Conservation (phyloP, 1,284 basidiomycete species). For the Puccinia novopanici region DNA sequence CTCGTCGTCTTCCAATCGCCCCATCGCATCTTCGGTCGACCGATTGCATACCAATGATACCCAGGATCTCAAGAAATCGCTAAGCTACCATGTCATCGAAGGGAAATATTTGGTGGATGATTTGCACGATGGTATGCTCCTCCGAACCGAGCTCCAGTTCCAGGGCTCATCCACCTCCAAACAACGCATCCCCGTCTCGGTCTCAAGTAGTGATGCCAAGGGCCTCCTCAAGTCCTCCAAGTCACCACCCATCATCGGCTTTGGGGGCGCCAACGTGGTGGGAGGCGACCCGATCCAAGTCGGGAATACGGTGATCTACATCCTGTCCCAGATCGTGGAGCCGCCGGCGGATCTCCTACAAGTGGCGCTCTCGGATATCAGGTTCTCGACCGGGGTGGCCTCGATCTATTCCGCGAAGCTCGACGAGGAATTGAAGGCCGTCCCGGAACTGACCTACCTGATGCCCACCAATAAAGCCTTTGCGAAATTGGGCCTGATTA, state of each 20-base stretch:
- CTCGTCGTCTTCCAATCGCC: neutral
- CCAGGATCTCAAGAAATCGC: slow-evolving; percentile 68
- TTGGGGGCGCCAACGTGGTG: slow-evolving; percentile 79
- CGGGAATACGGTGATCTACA: slow-evolving; percentile 82
- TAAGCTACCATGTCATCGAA: slow-evolving; percentile 82
- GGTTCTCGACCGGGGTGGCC: slow-evolving; percentile 85
- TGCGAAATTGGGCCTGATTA: slow-evolving; percentile 80
- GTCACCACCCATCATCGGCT: slow-evolving; percentile 68
- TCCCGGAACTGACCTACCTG: slow-evolving; percentile 76
- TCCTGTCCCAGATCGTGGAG: slow-evolving; percentile 77
- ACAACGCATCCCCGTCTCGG: slow-evolving; percentile 75
- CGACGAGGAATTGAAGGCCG: slow-evolving; percentile 69
- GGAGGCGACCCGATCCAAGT: slow-evolving; percentile 71
- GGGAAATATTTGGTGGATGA: slow-evolving; percentile 72
- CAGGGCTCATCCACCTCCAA: slow-evolving; percentile 54
- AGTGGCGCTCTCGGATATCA: slow-evolving; percentile 77
- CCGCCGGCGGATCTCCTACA: slow-evolving; percentile 80
- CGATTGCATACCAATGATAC: slow-evolving; percentile 69
- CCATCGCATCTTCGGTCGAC: slow-evolving; percentile 55
- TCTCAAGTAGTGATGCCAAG: slow-evolving; percentile 59
- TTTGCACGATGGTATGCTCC: slow-evolving; percentile 71
- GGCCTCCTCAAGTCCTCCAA: slow-evolving; percentile 60
- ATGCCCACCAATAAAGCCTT: slow-evolving; percentile 88
- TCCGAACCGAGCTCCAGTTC: slow-evolving; percentile 70
- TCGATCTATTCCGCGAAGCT: slow-evolving; percentile 81